Conservation (phyloP, 2,329 filamentous ascomycete genomes). For the Tolypocladium ophioglossoides region DNA sequence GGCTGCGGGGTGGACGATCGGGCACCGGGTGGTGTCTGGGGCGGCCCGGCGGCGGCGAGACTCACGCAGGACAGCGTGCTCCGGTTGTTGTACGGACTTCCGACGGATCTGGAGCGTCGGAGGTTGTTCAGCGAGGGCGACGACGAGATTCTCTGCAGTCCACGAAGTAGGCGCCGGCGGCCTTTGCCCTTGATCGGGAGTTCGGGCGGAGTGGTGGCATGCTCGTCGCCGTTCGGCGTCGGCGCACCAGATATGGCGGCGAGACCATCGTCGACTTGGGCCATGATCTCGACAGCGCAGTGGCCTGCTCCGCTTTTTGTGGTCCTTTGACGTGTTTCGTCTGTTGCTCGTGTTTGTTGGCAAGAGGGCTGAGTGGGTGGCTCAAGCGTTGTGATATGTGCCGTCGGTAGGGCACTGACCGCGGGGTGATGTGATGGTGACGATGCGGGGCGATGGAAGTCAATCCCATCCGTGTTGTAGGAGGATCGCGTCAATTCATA, state of each 20-base stretch:
- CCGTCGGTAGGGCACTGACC: background rate
- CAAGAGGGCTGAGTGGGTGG: background rate
- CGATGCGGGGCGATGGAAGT: slow-evolving; percentile 1
- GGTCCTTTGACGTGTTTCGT: background rate
- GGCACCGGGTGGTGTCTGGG: slow-evolving; percentile 15
- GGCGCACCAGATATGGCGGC: slow-evolving; percentile 11
- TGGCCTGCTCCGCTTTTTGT: background rate
- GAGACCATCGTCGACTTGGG: background rate
- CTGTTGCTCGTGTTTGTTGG: background rate
- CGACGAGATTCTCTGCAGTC: slow-evolving; percentile 73
- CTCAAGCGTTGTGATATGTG: background rate
- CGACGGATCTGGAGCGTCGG: slow-evolving; percentile 54
- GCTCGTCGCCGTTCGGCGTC: slow-evolving; percentile 14
- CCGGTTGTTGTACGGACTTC: slow-evolving; percentile 53
- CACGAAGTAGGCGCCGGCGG: slow-evolving; percentile 59
- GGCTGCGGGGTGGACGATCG: slow-evolving; percentile 23
- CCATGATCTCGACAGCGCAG: slow-evolving; percentile 1
- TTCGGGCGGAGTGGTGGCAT: slow-evolving; percentile 12
- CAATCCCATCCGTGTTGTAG: background rate
- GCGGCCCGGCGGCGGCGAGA: slow-evolving; percentile 29
- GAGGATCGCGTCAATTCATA: background rate
- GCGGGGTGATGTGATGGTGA: background rate
- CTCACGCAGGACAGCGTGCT: slow-evolving; percentile 44
- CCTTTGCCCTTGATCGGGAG: slow-evolving; percentile 47
- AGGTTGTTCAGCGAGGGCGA: slow-evolving; percentile 59